These are phyloP conservation scores for Thielaviopsis euricoi DNA, from an alignment of 2,329 filamentous ascomycete genomes.

Conservation along the genomic window DNA sequence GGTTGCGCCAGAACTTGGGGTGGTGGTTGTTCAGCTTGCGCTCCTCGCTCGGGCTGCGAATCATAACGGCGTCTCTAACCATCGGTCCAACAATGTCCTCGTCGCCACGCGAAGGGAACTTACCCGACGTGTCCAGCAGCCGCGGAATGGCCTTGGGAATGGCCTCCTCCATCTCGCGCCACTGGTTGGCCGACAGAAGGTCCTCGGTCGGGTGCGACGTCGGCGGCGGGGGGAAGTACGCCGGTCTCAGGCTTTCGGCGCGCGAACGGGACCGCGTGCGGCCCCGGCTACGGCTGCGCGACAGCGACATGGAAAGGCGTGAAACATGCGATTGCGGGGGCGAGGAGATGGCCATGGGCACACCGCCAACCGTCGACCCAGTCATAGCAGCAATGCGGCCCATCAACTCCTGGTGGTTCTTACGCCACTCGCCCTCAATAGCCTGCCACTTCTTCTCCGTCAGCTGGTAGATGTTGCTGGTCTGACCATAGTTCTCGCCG, in stretches of 20 bases:
- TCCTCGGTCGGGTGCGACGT: conserved; percentile 17
- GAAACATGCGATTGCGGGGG: conserved; percentile 8
- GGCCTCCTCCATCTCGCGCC: conserved; percentile 33
- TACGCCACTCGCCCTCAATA: conserved; percentile 60
- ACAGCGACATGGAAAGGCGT: conserved; percentile 1
- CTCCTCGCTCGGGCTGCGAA: conserved; percentile 27
- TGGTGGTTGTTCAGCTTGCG: conserved; percentile 19
- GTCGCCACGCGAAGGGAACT: conserved; percentile 77
- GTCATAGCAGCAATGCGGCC: conserved; percentile 28
- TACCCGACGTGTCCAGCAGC: conserved; percentile 56
- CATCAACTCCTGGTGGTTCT: conserved; percentile 49
- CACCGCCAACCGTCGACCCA: conserved; percentile 8
- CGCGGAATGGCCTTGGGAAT: conserved; percentile 50
- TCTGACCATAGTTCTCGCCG: conserved; percentile 77
- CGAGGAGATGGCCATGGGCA: conserved; percentile 8
- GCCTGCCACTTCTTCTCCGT: conserved; percentile 82
- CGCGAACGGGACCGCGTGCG: conserved; percentile 23
- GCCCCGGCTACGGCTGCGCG: conserved; percentile 22
- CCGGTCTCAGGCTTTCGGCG: conserved; percentile 25
- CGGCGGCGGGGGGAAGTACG: not conserved
- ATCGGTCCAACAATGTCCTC: conserved; percentile 90
- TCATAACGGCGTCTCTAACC: conserved; percentile 45
- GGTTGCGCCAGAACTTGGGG: conserved; percentile 30
- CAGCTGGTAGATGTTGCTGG: conserved; percentile 71
- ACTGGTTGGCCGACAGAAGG: conserved; percentile 26